A percentile compares a stretch with the other conserved stretches of the same genome.
phyloP scores from a whole-genome alignment of 441 rosid species.

The Populus tomentosa region DNA sequence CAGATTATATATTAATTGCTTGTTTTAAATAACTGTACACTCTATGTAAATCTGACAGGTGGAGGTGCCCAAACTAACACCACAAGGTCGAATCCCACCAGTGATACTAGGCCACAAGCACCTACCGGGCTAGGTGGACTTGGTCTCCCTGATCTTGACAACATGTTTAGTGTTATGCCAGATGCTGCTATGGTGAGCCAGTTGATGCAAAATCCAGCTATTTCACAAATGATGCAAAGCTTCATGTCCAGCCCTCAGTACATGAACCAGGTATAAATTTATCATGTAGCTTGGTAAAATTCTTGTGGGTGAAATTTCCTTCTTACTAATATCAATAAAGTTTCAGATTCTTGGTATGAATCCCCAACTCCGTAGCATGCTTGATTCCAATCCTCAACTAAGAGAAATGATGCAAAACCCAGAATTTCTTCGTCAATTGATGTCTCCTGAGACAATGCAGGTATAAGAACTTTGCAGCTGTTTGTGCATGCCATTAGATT shows the following conservation, averaged over 20 bases:
- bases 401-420: conserved; percentile 73
- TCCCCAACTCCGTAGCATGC: conserved; percentile 49
- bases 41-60: conserved; percentile 27
- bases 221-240: conserved; percentile 62
- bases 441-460: conserved; percentile 66
- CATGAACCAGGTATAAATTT: conserved; percentile 53
- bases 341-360: conserved; percentile 48
- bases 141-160: conserved; percentile 47
- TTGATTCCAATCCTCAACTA: conserved; percentile 59
- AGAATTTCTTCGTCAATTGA: conserved; percentile 60
- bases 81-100: conserved; percentile 37
- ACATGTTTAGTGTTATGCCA: conserved; percentile 39
- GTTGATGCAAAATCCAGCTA: conserved; percentile 59
- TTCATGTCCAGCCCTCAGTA: conserved; percentile 61
- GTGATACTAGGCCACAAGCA: conserved; percentile 45
- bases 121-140: conserved; percentile 54
- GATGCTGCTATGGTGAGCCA: conserved; percentile 45
- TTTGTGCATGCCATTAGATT: neutral
- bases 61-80: conserved; percentile 48
- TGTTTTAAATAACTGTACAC: conserved; percentile 6
- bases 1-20: neutral
- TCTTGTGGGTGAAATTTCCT: neutral
- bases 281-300: conserved; percentile 1
- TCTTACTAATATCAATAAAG: conserved; percentile 12
- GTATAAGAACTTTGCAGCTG: conserved; percentile 18